Percentiles rank a stretch among this genome's conserved stretches.
Conservation (phyloP, 164 flowering plant species). For the Macadamia integrifolia region DNA sequence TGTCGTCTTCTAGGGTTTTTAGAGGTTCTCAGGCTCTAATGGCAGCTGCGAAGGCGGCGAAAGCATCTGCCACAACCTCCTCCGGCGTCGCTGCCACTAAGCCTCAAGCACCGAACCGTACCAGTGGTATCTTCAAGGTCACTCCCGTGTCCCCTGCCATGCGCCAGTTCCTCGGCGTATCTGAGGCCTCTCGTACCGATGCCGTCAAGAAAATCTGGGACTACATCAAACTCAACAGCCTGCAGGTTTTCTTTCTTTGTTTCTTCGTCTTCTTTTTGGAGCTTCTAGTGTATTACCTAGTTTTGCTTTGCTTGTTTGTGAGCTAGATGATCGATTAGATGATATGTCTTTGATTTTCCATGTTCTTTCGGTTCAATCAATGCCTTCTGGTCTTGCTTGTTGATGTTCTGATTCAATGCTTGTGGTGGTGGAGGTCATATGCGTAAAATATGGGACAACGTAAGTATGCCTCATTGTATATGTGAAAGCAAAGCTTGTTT, state of each 20-base stretch:
- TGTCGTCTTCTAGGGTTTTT: conserved; percentile 18
- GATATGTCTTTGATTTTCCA: too few relatives aligned
- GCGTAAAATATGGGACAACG: too few relatives aligned
- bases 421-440: too few relatives aligned
- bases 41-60: conserved; percentile 15
- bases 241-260: conserved; percentile 48
- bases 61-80: neutral
- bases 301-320: neutral
- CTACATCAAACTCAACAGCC: conserved; percentile 57
- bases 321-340: too few relatives aligned
- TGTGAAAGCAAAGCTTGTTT: too few relatives aligned
- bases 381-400: too few relatives aligned
- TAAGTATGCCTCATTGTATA: too few relatives aligned
- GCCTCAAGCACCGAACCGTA: neutral
- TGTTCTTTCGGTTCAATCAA: too few relatives aligned
- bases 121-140: conserved; percentile 26
- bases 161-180: conserved; percentile 39
- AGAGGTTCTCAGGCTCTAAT: conserved; percentile 17
- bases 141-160: conserved; percentile 47
- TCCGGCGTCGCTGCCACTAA: neutral
- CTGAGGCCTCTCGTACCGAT: conserved; percentile 47
- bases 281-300: neutral
- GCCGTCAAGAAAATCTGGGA: conserved; percentile 74
- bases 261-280: neutral
- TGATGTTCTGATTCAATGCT: too few relatives aligned